Base-by-base conservation (phyloP, 306 rosid species). In the Medicago arabica region DNA sequence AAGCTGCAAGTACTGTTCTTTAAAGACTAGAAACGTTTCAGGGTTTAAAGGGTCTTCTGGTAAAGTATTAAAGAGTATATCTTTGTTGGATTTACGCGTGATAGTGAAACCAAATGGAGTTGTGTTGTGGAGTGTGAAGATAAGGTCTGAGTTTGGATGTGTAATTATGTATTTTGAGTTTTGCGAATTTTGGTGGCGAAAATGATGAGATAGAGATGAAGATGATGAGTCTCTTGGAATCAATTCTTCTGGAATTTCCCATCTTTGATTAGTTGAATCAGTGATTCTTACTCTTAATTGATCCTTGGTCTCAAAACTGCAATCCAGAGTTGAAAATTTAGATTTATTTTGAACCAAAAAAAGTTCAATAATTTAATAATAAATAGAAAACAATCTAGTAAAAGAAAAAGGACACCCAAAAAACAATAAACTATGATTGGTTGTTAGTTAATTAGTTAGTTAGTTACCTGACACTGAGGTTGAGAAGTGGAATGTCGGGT, bases 1-100 rank as follows among this genome's bases (percentile, higher is more conserved):
- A 11, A 93, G 80, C 58, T 91, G 94, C 25, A 93, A 61, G 87
- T 83, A 91, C 41, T 93, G 96, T 28, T 93, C 93, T 67, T 91
- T 88, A 82, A 91, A 93, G 18, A 91, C 44, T 3, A 93, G 83
- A 71, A 83, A 75, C 0, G 91, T 84, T 15, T 54, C 61, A 2
- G 88, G 69, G 43, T 86, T 66, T 2, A 87, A 60, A 9, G 83
- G 64, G 34, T 82, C 13, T 0, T 82, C 15, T 0, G 96, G 87
- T 9, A 82, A 43, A 1, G 98, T 39, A 62, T 88, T 71, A 70
- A 93, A 93, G 75, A 91, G 75, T 14, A 80, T 51, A 49, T 93
- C 94, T 6, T 74, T 74, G 64, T 90, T 83, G 72, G 96, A 93
- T 41, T 80, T 82, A 50, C 98, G 92, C 44, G 80, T 36, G 40